A percentile compares a stretch with the other conserved stretches of the same genome.
Evolutionary conservation across 768 basidiomycete genomes (phyloP).

Genomic region (Rhizopogon rudus): DNA sequence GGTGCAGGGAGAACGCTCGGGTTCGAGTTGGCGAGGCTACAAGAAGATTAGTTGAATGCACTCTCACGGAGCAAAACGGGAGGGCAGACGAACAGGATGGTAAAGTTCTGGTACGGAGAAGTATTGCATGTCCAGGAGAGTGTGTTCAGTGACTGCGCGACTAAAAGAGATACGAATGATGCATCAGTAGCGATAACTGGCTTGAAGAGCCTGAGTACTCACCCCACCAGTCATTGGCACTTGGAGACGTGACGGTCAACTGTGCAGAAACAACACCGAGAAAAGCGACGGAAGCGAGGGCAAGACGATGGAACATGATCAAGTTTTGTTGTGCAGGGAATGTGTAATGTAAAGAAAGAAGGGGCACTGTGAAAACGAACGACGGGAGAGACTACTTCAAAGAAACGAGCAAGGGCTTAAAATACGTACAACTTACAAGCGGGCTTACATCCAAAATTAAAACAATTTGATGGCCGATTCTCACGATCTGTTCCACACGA

Average conservation of each 20-base stretch:
- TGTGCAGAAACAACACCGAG: constrained; percentile 34
- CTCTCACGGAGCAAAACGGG: constrained; percentile 1
- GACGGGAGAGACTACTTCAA: constrained; percentile 9
- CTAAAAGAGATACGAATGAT: constrained; percentile 25
- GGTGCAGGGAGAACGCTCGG: constrained; percentile 33
- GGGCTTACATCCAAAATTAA: neutral
- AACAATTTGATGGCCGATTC: constrained; percentile 14
- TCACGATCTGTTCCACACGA: constrained; percentile 13
- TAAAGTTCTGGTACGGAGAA: constrained; percentile 37
- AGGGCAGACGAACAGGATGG: constrained; percentile 42
- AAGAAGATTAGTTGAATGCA: constrained; percentile 7
- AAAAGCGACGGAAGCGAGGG: constrained; percentile 34
- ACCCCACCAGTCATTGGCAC: constrained; percentile 58
- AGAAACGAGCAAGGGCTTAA: constrained; percentile 7
- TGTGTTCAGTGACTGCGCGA: constrained; percentile 52
- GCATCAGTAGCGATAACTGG: neutral
- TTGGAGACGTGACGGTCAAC: constrained; percentile 42
- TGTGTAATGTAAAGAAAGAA: constrained; percentile 7
- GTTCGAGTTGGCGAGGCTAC: constrained; percentile 43
- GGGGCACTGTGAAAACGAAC: constrained; percentile 19
- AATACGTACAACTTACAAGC: neutral
- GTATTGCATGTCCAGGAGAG: constrained; percentile 54
- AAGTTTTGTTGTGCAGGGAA: neutral
- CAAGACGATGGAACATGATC: constrained; percentile 31
- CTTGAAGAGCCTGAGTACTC: constrained; percentile 17